A percentile compares a stretch with the other conserved stretches of the same genome.
Evolutionary conservation across 345 rosid genomes (phyloP).

Genomic region (Salix koriyanagi): DNA sequence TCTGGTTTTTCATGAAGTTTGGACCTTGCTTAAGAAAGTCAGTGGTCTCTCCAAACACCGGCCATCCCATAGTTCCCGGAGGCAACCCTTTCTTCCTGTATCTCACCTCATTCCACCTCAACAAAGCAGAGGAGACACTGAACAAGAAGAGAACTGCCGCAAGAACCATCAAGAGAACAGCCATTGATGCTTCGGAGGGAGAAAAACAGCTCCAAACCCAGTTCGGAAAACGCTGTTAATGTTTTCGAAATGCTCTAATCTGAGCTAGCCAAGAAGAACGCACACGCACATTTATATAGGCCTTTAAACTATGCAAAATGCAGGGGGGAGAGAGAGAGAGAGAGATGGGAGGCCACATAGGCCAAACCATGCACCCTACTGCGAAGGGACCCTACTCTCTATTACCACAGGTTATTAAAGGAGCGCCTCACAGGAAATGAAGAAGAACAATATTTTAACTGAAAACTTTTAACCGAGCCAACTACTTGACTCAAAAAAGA

Average conservation of each 20-base stretch:
- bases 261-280: conserved; percentile 17
- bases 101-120: conserved; percentile 67
- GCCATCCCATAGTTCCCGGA: conserved; percentile 96
- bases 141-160: conserved; percentile 24
- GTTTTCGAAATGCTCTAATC: conserved; percentile 14
- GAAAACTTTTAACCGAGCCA: conserved; percentile 8
- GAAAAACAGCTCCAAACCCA: conserved; percentile 7
- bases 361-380: conserved; percentile 38
- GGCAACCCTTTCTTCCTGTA: conserved; percentile 63
- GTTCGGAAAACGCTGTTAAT: background rate
- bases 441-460: background rate
- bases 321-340: background rate
- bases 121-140: conserved; percentile 48
- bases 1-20: conserved; percentile 64
- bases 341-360: conserved; percentile 20
- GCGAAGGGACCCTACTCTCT: conserved; percentile 18
- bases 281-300: conserved; percentile 21
- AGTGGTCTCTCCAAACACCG: conserved; percentile 73
- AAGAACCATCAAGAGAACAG: conserved; percentile 43
- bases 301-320: background rate
- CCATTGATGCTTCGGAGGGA: conserved; percentile 45
- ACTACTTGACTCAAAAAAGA: conserved; percentile 1
- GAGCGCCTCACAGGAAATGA: conserved; percentile 6
- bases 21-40: conserved; percentile 80
- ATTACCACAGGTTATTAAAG: conserved; percentile 10